Evolutionary conservation across 139 green algal genomes (phyloP), one percentile per base, ranked within the genome.

Genomic region (Chlorella sp.): DNA sequence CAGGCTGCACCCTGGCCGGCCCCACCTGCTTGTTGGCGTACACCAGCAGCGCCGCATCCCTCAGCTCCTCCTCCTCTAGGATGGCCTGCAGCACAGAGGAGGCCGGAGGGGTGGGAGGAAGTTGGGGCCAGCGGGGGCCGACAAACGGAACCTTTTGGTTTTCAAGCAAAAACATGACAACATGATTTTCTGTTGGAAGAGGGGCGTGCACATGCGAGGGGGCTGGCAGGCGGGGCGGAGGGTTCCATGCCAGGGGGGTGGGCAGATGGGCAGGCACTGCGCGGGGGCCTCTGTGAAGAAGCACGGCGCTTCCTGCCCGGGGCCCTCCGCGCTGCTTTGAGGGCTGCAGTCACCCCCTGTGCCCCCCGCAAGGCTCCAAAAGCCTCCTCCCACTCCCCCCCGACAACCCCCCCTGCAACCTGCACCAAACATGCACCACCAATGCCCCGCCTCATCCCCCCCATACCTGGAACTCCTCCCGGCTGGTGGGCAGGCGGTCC

Each of bases 1-100:
- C 73, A 11, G 18, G n/a, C 36, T 7, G 3, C 22, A 2, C 14
- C 15, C 28, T 57, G 48, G 5, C 48, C 9, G 48, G 5, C 7
- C 88, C 9, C 64, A 96, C 95, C 95, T 98, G 96, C 92, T 99
- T 99, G 94, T 99, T 99, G 5, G 98, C 98, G 88, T 98, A 99
- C 39, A 99, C 97, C 60, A 99, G 93, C 68, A 99, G 95, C 42
- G 98, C 91, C 2, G 97, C 96, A 75, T 99, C 95, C 80, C 96
- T 96, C 26, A 99, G 95, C 94, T 99, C 98, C 82, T 99, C 98
- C 93, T 99, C 98, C 81, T 98, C 95, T 76, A 99, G 94, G 26
- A 99, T 99, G 4, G 96, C 95, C 89, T 99, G 98, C 34, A 83
- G 24, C 9, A 19, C 22, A 2, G 36, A 37, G 77, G 69, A n/a